These are phyloP conservation scores for Hemerocallis citrina DNA, from an alignment of 106 monocot genomes.

Conservation along the genomic window DNA sequence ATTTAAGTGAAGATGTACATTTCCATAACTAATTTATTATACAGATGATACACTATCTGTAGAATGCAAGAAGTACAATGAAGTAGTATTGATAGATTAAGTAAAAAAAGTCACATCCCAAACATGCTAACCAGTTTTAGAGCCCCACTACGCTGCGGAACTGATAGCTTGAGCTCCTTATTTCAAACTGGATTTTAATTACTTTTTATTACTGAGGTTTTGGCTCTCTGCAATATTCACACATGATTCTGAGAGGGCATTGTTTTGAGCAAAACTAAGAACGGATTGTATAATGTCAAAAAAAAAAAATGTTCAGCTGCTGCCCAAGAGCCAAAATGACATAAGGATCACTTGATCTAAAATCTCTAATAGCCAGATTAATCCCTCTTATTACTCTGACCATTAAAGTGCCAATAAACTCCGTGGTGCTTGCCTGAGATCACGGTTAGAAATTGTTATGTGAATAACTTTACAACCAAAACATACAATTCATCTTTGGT, in stretches of 20 bases:
- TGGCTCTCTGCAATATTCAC: constrained; percentile 34
- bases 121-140: constrained; percentile 53
- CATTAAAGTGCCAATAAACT: constrained; percentile 49
- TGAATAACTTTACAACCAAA: background rate
- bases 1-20: too few species aligned
- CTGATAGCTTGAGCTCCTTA: constrained; percentile 55
- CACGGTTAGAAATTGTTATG: background rate
- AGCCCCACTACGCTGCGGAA: constrained; percentile 52
- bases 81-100: too few species aligned
- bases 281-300: background rate
- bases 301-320: constrained; percentile 38
- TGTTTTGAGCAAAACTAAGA: background rate
- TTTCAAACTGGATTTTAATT: constrained; percentile 87
- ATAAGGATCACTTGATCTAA: constrained; percentile 63
- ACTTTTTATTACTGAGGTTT: constrained; percentile 51
- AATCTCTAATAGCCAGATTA: constrained; percentile 53
- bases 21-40: too few species aligned
- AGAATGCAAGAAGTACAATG: too few species aligned
- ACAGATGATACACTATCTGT: too few species aligned
- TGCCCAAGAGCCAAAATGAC: constrained; percentile 52
- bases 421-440: constrained; percentile 23
- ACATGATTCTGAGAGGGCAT: background rate
- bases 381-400: constrained; percentile 52
- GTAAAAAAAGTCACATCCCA: too few species aligned
- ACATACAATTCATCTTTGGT: background rate